These are phyloP conservation scores for Nannizziopsis barbatae DNA, from an alignment of 2,329 filamentous ascomycete genomes.

Conservation along the genomic window DNA sequence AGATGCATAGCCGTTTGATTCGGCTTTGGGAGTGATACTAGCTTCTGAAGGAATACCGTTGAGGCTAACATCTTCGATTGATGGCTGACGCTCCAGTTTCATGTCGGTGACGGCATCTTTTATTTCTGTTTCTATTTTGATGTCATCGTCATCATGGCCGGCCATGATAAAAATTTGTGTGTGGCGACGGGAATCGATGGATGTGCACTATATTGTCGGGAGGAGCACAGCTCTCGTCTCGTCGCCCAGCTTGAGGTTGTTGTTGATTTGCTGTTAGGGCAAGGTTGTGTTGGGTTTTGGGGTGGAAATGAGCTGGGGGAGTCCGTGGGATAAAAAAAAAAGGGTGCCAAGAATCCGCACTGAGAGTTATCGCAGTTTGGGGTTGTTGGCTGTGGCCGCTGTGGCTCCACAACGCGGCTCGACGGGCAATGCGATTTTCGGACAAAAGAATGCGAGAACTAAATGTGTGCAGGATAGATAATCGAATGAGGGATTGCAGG, in stretches of 20 bases:
- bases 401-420: slow-evolving; percentile 2
- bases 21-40: slow-evolving; percentile 15
- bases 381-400: not conserved
- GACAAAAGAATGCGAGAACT: no score
- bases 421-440: not conserved
- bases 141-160: slow-evolving; percentile 33
- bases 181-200: slow-evolving; percentile 19
- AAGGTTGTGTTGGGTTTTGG: not conserved
- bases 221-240: not conserved
- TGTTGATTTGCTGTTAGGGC: not conserved
- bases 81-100: slow-evolving; percentile 24
- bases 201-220: not conserved
- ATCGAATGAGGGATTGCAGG: no score
- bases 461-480: no score
- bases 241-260: not conserved
- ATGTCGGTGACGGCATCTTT: slow-evolving; percentile 29
- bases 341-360: slow-evolving; percentile 8
- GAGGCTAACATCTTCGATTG: slow-evolving; percentile 18
- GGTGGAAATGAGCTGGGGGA: not conserved
- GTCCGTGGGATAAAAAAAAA: slow-evolving; percentile 6
- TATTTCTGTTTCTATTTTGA: slow-evolving; percentile 24
- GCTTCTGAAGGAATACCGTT: slow-evolving; percentile 21
- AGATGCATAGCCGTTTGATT: slow-evolving; percentile 13
- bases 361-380: not conserved
- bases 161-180: slow-evolving; percentile 29